Evolutionary conservation across 768 basidiomycete genomes (phyloP).

Genomic region (Lactarius evosmus): DNA sequence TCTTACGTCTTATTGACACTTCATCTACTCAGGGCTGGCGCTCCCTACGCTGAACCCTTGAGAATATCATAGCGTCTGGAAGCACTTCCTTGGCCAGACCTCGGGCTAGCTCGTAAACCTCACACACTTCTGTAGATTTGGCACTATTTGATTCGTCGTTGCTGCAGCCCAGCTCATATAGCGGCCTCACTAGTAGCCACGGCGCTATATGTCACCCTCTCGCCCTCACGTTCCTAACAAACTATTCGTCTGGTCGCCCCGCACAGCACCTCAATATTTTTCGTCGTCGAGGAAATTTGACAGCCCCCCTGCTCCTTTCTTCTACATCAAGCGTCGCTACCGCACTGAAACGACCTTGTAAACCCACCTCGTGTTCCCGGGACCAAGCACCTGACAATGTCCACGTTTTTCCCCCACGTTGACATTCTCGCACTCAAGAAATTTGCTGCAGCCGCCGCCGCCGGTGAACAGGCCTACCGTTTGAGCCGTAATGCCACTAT

Average conservation of each 20-base stretch:
- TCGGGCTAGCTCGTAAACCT: not conserved
- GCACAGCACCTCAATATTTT: not conserved
- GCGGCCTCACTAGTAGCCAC: not conserved
- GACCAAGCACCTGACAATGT: conserved; percentile 18
- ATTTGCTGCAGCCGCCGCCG: conserved; percentile 32
- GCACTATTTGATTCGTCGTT: not conserved
- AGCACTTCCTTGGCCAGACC: not conserved
- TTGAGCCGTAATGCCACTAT: conserved; percentile 15
- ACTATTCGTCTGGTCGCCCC: conserved; percentile 1
- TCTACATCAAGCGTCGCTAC: not conserved
- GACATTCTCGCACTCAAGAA: conserved; percentile 31
- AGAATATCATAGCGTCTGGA: not conserved
- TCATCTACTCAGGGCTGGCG: conserved; percentile 4
- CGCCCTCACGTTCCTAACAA: not conserved
- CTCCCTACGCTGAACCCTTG: not conserved
- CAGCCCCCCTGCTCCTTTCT: not conserved
- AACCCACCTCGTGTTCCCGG: conserved; percentile 3
- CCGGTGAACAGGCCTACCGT: conserved; percentile 28
- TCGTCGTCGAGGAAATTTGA: not conserved
- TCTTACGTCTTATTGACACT: conserved; percentile 24
- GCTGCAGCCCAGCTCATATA: not conserved
- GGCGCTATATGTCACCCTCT: conserved; percentile 15
- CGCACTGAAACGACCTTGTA: not conserved
- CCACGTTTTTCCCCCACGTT: conserved; percentile 33
- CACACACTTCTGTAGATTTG: not conserved